Percentiles rank a stretch among this genome's conserved stretches.
These are phyloP conservation scores for Kuraishia ogatae DNA, from an alignment of 805 yeast genomes.

Conservation along the genomic window DNA sequence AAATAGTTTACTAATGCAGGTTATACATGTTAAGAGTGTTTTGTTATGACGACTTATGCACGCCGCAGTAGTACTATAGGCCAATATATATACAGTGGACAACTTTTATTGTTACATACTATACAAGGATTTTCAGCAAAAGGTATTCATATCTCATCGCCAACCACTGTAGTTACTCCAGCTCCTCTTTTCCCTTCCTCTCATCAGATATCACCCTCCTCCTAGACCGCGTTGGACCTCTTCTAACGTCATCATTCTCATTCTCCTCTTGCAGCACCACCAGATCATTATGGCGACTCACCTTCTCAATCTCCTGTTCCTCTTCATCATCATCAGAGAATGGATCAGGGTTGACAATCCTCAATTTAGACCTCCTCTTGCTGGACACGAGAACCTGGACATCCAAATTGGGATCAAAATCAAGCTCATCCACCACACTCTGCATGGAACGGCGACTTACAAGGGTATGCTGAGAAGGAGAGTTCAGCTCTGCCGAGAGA, in stretches of 20 bases:
- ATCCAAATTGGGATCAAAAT: conserved; percentile 42
- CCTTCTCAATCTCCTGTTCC: background rate
- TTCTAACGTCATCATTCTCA: background rate
- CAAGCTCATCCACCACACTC: conserved; percentile 24
- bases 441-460: conserved; percentile 3
- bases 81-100: too few relatives aligned
- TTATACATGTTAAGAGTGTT: too few relatives aligned
- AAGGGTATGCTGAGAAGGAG: background rate
- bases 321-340: background rate
- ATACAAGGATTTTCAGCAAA: too few relatives aligned
- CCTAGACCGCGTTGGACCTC: background rate
- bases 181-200: background rate
- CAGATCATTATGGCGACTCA: background rate
- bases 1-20: too few relatives aligned
- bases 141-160: background rate
- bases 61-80: too few relatives aligned
- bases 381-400: conserved; percentile 69
- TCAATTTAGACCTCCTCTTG: conserved; percentile 47
- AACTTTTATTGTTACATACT: background rate
- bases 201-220: background rate
- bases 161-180: background rate
- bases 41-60: too few relatives aligned
- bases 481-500: background rate
- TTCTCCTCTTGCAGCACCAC: background rate
- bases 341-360: conserved; percentile 55